Evolutionary conservation across 345 rosid genomes (phyloP).

Genomic region (Fremontodendron californicum): DNA sequence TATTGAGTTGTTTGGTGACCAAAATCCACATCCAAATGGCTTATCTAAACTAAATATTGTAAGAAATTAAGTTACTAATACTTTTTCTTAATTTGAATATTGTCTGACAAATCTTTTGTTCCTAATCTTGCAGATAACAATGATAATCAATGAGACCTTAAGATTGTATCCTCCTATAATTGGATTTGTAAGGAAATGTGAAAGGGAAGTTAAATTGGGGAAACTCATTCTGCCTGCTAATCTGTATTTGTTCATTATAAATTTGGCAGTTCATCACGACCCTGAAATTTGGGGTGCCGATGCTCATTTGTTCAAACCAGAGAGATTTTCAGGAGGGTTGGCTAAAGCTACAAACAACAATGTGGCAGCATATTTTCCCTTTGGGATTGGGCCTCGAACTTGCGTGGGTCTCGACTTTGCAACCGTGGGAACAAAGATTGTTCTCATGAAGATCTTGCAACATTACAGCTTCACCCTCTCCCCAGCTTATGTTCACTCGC

Average conservation of each 20-base stretch:
- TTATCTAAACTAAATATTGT: slow-evolving; percentile 28
- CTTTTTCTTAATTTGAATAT: too few relatives aligned
- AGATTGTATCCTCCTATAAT: slow-evolving; percentile 36
- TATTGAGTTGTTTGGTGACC: slow-evolving; percentile 24
- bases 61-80: background rate
- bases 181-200: background rate
- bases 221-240: slow-evolving; percentile 23
- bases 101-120: background rate
- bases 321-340: slow-evolving; percentile 32
- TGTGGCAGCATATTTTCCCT: slow-evolving; percentile 18
- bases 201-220: slow-evolving; percentile 28
- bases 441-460: slow-evolving; percentile 16
- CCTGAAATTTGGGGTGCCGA: slow-evolving; percentile 31
- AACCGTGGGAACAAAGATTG: slow-evolving; percentile 11
- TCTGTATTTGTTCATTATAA: slow-evolving; percentile 10
- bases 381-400: slow-evolving; percentile 25
- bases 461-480: slow-evolving; percentile 18
- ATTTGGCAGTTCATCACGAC: slow-evolving; percentile 28
- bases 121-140: slow-evolving; percentile 19
- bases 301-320: slow-evolving; percentile 30
- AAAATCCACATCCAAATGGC: slow-evolving; percentile 29
- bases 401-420: slow-evolving; percentile 34
- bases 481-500: slow-evolving; percentile 22
- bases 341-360: slow-evolving; percentile 26
- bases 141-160: slow-evolving; percentile 34